These are phyloP conservation scores for Jaminaea rosea DNA, from an alignment of 1,284 basidiomycete species.

Conservation along the genomic window DNA sequence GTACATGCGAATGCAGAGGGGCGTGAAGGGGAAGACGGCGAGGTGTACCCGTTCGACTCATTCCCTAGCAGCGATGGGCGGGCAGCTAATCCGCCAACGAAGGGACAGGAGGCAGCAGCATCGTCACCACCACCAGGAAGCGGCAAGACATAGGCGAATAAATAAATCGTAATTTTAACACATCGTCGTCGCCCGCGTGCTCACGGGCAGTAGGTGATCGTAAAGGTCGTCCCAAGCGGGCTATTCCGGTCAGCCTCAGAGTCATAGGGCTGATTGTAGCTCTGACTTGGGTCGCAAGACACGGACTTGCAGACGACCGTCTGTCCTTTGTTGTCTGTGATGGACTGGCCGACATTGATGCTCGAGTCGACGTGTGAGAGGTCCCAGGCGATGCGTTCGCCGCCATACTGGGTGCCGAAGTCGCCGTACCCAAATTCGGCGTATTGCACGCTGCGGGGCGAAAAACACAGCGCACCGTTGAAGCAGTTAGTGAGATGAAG, in stretches of 20 bases:
- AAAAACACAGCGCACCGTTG: too few species aligned
- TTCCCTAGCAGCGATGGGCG: neutral
- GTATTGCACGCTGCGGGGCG: neutral
- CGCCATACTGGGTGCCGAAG: neutral
- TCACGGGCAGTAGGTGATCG: neutral
- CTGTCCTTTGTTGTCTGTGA: neutral
- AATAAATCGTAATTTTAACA: too few species aligned
- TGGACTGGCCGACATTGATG: slow-evolving; percentile 6
- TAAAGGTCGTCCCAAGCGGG: slow-evolving; percentile 1
- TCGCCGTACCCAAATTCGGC: slow-evolving; percentile 5
- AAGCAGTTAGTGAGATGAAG: neutral
- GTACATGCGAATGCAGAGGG: slow-evolving; percentile 18
- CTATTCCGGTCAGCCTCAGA: slow-evolving; percentile 2
- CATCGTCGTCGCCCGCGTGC: too few species aligned
- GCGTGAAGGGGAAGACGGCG: neutral
- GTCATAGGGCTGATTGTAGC: neutral
- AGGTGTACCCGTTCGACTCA: slow-evolving; percentile 1
- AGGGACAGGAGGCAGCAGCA: neutral
- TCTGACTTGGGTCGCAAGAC: neutral
- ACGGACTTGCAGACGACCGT: neutral
- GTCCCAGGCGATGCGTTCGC: slow-evolving; percentile 6
- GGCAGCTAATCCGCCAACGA: neutral
- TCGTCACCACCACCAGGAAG: too few species aligned
- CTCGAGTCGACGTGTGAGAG: slow-evolving; percentile 7
- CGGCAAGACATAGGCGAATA: too few species aligned